Percentiles rank a stretch among this genome's conserved stretches.
These are phyloP conservation scores for Psidium guajava DNA, from an alignment of 345 rosid genomes.

Conservation along the genomic window DNA sequence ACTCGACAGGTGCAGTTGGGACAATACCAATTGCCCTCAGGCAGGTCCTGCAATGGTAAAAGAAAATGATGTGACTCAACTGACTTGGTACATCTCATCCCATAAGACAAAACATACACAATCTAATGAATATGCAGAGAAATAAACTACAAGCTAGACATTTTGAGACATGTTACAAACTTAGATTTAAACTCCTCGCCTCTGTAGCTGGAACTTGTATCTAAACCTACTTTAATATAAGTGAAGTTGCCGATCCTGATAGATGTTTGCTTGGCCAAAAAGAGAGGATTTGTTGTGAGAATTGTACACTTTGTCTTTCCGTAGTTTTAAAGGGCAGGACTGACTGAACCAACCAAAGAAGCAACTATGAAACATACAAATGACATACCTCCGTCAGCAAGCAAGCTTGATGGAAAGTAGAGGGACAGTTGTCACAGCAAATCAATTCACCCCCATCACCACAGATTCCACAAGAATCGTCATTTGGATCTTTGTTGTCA, in stretches of 20 bases:
- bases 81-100: background rate
- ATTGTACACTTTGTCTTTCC: background rate
- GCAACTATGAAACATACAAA: background rate
- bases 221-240: background rate
- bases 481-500: constrained; percentile 71
- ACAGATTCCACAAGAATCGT: constrained; percentile 92
- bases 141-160: background rate
- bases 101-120: background rate
- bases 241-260: background rate
- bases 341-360: background rate
- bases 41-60: constrained; percentile 54
- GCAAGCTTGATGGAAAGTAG: constrained; percentile 85
- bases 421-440: constrained; percentile 94
- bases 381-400: constrained; percentile 60
- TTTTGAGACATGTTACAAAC: background rate
- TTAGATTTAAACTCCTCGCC: background rate
- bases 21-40: constrained; percentile 95
- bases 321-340: background rate
- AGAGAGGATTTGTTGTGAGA: background rate
- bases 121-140: background rate
- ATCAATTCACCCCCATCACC: constrained; percentile 90
- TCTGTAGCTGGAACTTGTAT: background rate
- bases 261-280: background rate
- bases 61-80: background rate
- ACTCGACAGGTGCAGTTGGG: constrained; percentile 74